Conservation (phyloP, 345 rosid genomes). For the Syzygium aqueum region DNA sequence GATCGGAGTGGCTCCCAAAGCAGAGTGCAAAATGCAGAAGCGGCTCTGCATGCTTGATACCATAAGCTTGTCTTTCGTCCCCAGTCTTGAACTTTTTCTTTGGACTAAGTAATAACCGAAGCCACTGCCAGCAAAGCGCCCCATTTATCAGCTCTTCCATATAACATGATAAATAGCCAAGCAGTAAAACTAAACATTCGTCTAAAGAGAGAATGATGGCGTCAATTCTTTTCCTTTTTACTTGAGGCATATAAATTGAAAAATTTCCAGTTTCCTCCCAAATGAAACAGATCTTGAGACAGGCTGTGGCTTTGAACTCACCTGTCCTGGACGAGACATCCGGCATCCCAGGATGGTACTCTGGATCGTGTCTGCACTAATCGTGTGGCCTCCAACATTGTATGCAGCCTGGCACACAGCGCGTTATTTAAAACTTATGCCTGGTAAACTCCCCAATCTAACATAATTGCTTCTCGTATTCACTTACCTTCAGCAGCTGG, state of each 20-base stretch:
- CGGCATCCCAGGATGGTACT: conserved; percentile 71
- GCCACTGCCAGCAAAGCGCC: conserved; percentile 53
- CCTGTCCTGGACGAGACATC: conserved; percentile 98
- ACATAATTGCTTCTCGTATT: neutral
- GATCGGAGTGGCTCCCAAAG: conserved; percentile 94
- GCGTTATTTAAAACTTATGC: neutral
- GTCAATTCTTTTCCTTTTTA: neutral
- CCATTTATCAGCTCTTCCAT: neutral
- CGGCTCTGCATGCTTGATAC: conserved; percentile 55
- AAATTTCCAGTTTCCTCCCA: neutral
- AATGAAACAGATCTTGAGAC: conserved; percentile 1
- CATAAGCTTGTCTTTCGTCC: conserved; percentile 61
- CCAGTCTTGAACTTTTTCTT: conserved; percentile 64
- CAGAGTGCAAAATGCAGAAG: conserved; percentile 79
- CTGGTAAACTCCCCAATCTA: neutral
- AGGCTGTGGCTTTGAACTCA: conserved; percentile 7
- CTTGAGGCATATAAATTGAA: neutral
- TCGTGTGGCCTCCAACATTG: conserved; percentile 83
- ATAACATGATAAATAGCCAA: neutral
- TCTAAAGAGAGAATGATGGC: neutral
- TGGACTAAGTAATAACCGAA: conserved; percentile 58
- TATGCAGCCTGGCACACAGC: conserved; percentile 71
- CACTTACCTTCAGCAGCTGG: conserved; percentile 63
- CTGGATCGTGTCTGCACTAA: conserved; percentile 79
- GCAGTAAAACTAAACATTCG: neutral